A percentile compares a stretch with the other conserved stretches of the same genome.
Evolutionary conservation across 192 early-diverging fungal species (phyloP).

Genomic region (Coemansia sp.): DNA sequence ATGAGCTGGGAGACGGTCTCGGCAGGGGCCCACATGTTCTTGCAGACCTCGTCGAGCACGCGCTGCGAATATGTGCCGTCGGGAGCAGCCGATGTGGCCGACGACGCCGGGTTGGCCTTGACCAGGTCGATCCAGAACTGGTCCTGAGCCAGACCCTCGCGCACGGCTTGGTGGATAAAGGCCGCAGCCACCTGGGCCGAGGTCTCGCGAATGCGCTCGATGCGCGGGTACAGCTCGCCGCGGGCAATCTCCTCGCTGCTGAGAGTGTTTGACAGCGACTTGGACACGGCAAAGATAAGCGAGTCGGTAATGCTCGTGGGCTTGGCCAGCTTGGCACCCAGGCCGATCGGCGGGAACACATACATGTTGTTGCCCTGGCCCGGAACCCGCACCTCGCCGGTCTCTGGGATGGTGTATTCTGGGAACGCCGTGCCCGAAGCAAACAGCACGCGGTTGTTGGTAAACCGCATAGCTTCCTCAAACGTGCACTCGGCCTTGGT

Average conservation of each 20-base stretch:
- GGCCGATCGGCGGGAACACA: conserved; percentile 93
- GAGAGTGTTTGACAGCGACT: conserved; percentile 73
- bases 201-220: conserved; percentile 83
- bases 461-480: conserved; percentile 82
- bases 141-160: conserved; percentile 60
- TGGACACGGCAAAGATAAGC: conserved; percentile 80
- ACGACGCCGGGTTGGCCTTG: conserved; percentile 34
- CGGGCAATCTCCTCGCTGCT: conserved; percentile 64
- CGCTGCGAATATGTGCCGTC: conserved; percentile 47
- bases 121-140: conserved; percentile 51
- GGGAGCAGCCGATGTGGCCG: conserved; percentile 23
- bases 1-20: conserved; percentile 29
- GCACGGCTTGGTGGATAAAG: conserved; percentile 69
- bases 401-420: conserved; percentile 62
- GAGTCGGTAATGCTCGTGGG: conserved; percentile 68
- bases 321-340: conserved; percentile 77
- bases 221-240: conserved; percentile 78
- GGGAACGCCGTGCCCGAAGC: conserved; percentile 96
- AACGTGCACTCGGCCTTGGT: conserved; percentile 94
- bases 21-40: conserved; percentile 48
- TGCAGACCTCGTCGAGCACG: conserved; percentile 38
- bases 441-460: conserved; percentile 88
- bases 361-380: conserved; percentile 97
- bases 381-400: conserved; percentile 51
- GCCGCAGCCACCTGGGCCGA: conserved; percentile 78